Evolutionary conservation across 2,329 filamentous ascomycete genomes (phyloP).

Genomic region (Aspergillus sp.): DNA sequence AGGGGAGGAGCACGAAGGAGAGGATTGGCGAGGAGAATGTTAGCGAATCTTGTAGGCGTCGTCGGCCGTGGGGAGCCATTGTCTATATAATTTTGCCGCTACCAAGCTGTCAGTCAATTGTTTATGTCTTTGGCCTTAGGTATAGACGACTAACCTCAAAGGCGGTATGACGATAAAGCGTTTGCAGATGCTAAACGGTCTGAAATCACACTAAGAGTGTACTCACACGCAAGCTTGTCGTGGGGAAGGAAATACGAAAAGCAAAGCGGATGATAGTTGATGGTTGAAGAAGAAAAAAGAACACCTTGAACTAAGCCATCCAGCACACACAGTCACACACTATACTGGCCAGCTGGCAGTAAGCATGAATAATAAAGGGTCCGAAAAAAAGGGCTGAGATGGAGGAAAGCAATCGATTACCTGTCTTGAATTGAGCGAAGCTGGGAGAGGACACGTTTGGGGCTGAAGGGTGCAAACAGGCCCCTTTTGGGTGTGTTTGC

Average conservation of each 20-base stretch:
- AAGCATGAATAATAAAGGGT: conserved; percentile 8
- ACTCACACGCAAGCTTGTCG: conserved; percentile 8
- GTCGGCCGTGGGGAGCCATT: conserved; percentile 28
- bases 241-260: conserved; percentile 1
- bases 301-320: conserved; percentile 17
- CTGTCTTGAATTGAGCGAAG: no score
- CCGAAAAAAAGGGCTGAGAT: conserved; percentile 3
- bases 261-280: background rate
- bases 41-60: conserved; percentile 15
- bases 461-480: no score
- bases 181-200: background rate
- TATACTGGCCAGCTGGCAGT: conserved; percentile 30
- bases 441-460: no score
- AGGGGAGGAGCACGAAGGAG: conserved; percentile 44
- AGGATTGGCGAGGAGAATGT: conserved; percentile 27
- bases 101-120: background rate
- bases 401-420: no score
- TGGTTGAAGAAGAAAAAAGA: background rate
- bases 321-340: conserved; percentile 16
- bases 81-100: conserved; percentile 21
- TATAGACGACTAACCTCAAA: background rate
- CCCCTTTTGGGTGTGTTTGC: no score
- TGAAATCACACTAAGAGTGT: background rate
- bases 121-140: conserved; percentile 1
- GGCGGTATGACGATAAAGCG: background rate